Conservation (phyloP, 306 rosid species). For the Astragalus glycyphyllos region DNA sequence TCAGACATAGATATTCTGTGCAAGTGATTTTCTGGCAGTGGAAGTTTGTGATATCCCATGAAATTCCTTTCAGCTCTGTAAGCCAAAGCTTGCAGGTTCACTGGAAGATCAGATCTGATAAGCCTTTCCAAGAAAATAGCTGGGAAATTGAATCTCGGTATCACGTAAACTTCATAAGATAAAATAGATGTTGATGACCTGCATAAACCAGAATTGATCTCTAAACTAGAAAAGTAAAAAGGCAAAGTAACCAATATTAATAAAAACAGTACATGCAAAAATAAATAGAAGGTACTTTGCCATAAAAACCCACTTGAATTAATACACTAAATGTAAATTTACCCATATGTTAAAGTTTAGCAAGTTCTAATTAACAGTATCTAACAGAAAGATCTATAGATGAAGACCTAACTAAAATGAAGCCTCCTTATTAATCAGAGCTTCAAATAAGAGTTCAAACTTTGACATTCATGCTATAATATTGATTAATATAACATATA, state of each 20-base stretch:
- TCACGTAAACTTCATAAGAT: constrained; percentile 81
- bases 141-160: constrained; percentile 89
- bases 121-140: constrained; percentile 88
- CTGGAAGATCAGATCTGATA: constrained; percentile 88
- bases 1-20: constrained; percentile 40
- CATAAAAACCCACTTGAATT: not conserved
- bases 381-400: constrained; percentile 5
- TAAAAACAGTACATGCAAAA: constrained; percentile 9
- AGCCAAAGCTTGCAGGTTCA: constrained; percentile 86
- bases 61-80: constrained; percentile 68
- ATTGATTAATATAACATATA: too few species aligned
- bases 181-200: constrained; percentile 74
- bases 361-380: constrained; percentile 1
- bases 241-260: constrained; percentile 9
- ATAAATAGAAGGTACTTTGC: not conserved
- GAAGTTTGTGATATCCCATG: constrained; percentile 48
- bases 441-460: constrained; percentile 8
- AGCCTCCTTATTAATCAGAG: constrained; percentile 17
- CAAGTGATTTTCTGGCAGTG: constrained; percentile 40
- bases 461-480: not conserved
- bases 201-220: constrained; percentile 38
- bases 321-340: not conserved
- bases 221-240: constrained; percentile 27
- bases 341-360: constrained; percentile 1
- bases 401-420: constrained; percentile 20